Evolutionary conservation across 2,329 filamentous ascomycete genomes (phyloP).

Genomic region (Pseudogymnoascus sp.): DNA sequence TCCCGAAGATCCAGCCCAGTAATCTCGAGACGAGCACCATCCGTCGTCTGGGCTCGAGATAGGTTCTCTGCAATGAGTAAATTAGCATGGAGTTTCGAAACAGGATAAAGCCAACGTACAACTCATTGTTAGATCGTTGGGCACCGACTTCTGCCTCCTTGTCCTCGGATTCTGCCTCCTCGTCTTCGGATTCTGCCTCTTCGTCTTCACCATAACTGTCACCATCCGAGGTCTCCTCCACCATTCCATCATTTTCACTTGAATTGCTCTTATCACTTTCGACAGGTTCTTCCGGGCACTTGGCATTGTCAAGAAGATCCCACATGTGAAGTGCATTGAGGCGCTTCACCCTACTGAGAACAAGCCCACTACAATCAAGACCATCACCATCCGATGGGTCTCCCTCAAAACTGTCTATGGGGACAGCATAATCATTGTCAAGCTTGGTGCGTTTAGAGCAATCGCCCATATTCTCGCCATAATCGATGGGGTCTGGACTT

Average conservation of each 20-base stretch:
- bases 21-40: conserved; percentile 1
- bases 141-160: neutral
- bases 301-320: neutral
- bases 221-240: neutral
- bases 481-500: neutral
- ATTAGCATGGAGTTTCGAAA: neutral
- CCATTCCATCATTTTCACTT: neutral
- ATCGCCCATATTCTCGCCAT: neutral
- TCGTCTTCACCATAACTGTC: neutral
- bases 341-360: neutral
- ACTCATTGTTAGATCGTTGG: neutral
- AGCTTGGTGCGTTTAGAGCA: neutral
- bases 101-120: neutral
- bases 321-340: neutral
- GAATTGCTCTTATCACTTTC: neutral
- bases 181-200: neutral
- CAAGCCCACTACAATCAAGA: neutral
- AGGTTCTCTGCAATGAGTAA: neutral
- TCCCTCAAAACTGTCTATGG: neutral
- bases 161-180: too few relatives aligned
- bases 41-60: neutral
- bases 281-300: neutral
- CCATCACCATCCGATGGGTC: neutral
- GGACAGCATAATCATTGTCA: neutral
- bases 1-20: neutral